phyloP scores from a whole-genome alignment of 2,329 filamentous ascomycete genomes.

The Cadophora malorum region DNA sequence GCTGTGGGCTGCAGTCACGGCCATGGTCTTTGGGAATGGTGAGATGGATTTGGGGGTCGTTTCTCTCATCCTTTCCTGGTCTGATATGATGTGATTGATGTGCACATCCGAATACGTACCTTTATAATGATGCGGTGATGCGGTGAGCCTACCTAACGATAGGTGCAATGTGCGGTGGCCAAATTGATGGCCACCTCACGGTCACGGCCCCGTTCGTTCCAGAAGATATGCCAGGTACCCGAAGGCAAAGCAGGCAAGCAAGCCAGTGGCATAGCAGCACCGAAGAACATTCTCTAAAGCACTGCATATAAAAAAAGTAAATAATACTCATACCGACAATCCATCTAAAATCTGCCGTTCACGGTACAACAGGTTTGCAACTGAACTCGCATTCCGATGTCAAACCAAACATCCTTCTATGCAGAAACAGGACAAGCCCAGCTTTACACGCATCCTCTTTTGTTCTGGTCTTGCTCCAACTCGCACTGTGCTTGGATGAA shows the following conservation, averaged over 20 bases:
- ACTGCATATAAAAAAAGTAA: neutral
- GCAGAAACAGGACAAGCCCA: neutral
- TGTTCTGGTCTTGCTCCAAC: neutral
- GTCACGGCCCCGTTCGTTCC: neutral
- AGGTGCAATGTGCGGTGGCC: neutral
- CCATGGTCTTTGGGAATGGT: neutral
- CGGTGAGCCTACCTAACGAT: too few relatives aligned
- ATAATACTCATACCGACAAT: neutral
- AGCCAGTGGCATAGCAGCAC: constrained; percentile 1
- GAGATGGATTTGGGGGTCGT: neutral
- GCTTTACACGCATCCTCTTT: neutral
- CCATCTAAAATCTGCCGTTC: neutral
- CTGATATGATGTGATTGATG: neutral
- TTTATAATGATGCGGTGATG: neutral
- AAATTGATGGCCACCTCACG: neutral
- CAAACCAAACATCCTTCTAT: neutral
- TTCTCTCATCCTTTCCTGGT: neutral
- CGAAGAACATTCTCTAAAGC: neutral
- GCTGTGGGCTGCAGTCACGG: neutral
- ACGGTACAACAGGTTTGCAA: too few relatives aligned
- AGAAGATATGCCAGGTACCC: constrained; percentile 16
- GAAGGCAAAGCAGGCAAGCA: neutral
- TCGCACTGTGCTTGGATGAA: constrained; percentile 9
- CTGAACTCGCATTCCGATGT: neutral
- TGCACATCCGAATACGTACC: neutral